Percentiles rank a stretch among this genome's conserved stretches.
phyloP scores from a whole-genome alignment of 768 basidiomycete genomes.

The Grammothele lineata region DNA sequence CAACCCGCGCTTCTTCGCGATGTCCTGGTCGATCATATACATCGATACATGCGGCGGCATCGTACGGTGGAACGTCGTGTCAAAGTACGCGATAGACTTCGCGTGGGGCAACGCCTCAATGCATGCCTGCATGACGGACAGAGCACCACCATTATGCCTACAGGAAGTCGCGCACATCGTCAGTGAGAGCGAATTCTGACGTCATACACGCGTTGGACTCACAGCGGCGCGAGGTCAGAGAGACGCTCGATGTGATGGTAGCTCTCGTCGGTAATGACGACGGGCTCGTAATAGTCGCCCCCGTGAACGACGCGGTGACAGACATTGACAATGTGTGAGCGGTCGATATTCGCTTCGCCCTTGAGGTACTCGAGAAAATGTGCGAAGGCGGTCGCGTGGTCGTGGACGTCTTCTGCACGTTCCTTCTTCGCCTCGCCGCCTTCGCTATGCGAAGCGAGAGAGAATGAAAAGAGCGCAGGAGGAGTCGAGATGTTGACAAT shows the following conservation, averaged over 20 bases:
- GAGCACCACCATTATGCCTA: constrained; percentile 61
- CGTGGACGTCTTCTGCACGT: constrained; percentile 35
- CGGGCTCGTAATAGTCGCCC: constrained; percentile 69
- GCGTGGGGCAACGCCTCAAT: constrained; percentile 60
- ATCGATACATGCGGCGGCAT: constrained; percentile 74
- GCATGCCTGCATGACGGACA: constrained; percentile 58
- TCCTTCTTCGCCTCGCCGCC: constrained; percentile 37
- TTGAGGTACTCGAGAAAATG: constrained; percentile 52
- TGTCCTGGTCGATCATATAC: constrained; percentile 67
- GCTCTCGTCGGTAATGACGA: constrained; percentile 62
- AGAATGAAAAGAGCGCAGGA: constrained; percentile 48
- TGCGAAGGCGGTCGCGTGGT: constrained; percentile 61
- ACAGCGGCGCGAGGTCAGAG: constrained; percentile 79
- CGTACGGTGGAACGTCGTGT: constrained; percentile 79
- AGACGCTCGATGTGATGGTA: constrained; percentile 70
- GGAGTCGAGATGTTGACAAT: constrained; percentile 57
- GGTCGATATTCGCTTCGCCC: constrained; percentile 38
- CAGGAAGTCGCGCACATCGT: neutral
- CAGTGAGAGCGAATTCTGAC: no score
- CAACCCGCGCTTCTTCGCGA: constrained; percentile 62
- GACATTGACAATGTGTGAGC: constrained; percentile 44
- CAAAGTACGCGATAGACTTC: constrained; percentile 80
- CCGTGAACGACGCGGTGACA: constrained; percentile 88
- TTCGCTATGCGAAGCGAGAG: constrained; percentile 15
- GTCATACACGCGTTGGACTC: constrained; percentile 27